phyloP scores from a whole-genome alignment of 2,329 filamentous ascomycete species.

The Scedosporium apiospermum region DNA sequence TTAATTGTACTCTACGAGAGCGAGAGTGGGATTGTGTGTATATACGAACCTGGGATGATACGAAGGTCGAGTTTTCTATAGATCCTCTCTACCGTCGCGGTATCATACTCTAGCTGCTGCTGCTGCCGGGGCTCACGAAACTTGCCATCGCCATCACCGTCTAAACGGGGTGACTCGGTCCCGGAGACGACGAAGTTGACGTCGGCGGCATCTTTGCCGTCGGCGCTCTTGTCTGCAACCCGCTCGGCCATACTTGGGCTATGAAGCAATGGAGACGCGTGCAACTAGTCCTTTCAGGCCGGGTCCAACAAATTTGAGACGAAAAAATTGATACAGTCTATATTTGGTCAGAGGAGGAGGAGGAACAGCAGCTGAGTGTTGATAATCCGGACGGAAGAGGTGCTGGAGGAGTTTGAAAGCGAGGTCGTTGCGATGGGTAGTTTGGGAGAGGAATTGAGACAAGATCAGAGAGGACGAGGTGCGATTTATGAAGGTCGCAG shows the following conservation, averaged over 20 bases:
- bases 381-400: not conserved
- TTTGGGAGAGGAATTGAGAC: not conserved
- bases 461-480: not conserved
- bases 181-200: not conserved
- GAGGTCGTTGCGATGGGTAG: too few species aligned
- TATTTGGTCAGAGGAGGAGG: not conserved
- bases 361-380: constrained; percentile 2
- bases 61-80: constrained; percentile 49
- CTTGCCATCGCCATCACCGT: constrained; percentile 4
- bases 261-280: constrained; percentile 42
- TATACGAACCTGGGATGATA: constrained; percentile 44
- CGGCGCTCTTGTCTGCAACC: constrained; percentile 19
- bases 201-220: constrained; percentile 18
- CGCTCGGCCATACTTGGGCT: constrained; percentile 36
- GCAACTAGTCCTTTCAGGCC: constrained; percentile 20
- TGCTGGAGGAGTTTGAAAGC: not conserved
- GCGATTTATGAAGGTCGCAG: not conserved
- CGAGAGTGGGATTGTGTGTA: not conserved
- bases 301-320: not conserved
- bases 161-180: not conserved
- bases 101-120: constrained; percentile 30
- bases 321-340: not conserved
- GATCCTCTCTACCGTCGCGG: constrained; percentile 43
- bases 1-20: not conserved
- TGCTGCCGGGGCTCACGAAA: not conserved